Evolutionary conservation across 768 basidiomycete species (phyloP).

Genomic region (Mycena vitilis): DNA sequence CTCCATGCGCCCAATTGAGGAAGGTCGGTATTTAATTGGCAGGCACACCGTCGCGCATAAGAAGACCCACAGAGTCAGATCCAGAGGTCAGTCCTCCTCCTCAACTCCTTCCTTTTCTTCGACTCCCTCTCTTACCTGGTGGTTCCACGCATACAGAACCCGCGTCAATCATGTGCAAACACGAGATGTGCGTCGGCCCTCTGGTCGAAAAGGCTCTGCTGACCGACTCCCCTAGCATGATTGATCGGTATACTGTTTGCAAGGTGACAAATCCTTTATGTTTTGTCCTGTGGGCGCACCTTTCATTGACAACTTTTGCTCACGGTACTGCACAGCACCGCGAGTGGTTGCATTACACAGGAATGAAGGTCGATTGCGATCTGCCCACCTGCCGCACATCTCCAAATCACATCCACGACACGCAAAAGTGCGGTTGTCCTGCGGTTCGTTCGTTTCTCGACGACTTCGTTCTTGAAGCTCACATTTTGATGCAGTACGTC

Average conservation of each 20-base stretch:
- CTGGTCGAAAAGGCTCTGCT: neutral
- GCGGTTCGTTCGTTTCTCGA: neutral
- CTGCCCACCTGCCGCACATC: constrained; percentile 16
- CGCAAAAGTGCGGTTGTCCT: constrained; percentile 7
- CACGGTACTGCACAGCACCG: constrained; percentile 8
- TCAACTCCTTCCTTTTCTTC: neutral
- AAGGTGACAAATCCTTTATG: neutral
- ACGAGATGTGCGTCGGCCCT: constrained; percentile 15
- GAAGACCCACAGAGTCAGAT: too few relatives aligned
- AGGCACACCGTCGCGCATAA: too few relatives aligned
- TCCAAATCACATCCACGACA: constrained; percentile 11
- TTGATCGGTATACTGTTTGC: constrained; percentile 15
- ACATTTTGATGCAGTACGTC: constrained; percentile 3
- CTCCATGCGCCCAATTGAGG: too few relatives aligned
- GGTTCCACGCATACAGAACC: neutral
- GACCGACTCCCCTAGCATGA: neutral
- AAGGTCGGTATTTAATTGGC: too few relatives aligned
- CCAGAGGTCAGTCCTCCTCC: neutral
- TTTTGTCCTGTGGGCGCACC: neutral
- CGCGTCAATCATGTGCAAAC: constrained; percentile 13
- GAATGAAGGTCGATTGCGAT: constrained; percentile 23
- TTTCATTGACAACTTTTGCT: neutral
- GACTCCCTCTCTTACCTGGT: neutral
- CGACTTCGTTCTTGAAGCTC: neutral
- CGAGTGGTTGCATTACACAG: constrained; percentile 24